Evolutionary conservation across 345 rosid genomes (phyloP), one percentile per base, ranked within the genome.

Genomic region (Eucalyptus fibrosa): DNA sequence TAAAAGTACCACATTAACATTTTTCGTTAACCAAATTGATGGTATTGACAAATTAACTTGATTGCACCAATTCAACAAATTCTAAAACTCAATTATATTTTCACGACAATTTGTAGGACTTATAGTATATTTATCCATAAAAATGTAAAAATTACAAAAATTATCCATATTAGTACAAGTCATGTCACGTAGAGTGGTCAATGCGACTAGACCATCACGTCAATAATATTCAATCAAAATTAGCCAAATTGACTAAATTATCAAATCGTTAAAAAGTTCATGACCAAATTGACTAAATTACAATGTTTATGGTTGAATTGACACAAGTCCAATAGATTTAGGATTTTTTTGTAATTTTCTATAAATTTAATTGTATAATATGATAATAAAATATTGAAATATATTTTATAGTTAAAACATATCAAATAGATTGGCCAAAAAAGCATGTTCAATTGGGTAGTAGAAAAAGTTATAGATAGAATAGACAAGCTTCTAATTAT

Each of bases 151-250:
- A 2, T 24, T 56, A 24, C 6, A 56, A 56, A 56, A 56, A 56
- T 24, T 56, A 56, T 56, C 28, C 0, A 56, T 0, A 24, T 56
- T 0, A 9, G 3, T 24, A 1, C 12, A 3, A 0, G 0, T 55
- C 12, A 0, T 23, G 0, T 23, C 28, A 56, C 0, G 3, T 9
- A 56, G 12, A 9, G 9, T 24, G 28, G 12, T 21, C 3, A 55
- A 55, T 1, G 0, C 12, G 1, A 55, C 60, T 23, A 56, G 2
- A 56, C 60, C 3, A 1, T 56, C 5, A 24, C 13, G 1, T 56
- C 12, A 56, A 23, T 9, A 24, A 56, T 56, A 1, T 56, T 56
- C 13, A 0, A 5, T 56, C 0, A 56, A 0, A 56, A 56, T 56
- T 56, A 56, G 62, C 26, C 12, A 56, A 56, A 56, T 9, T 1